phyloP scores from a whole-genome alignment of 345 rosid species.

The Salix dunnii region DNA sequence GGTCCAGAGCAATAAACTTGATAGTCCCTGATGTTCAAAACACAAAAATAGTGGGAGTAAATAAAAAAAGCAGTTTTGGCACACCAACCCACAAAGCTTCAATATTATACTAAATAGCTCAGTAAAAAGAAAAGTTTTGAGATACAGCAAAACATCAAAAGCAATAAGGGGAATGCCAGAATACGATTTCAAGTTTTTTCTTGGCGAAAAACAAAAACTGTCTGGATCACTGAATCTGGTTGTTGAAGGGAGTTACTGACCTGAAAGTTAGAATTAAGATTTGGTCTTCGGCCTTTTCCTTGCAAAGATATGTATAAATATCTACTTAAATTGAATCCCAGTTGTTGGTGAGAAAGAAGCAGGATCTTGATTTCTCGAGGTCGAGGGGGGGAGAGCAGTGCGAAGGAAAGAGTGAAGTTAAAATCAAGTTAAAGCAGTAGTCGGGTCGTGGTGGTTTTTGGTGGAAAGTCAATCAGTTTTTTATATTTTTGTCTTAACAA shows the following conservation, averaged over 20 bases:
- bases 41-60: neutral
- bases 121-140: neutral
- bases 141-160: neutral
- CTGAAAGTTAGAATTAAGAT: neutral
- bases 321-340: neutral
- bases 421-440: neutral
- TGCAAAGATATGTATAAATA: neutral
- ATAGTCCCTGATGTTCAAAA: conserved; percentile 19
- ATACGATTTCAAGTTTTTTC: neutral
- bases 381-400: neutral
- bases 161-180: neutral
- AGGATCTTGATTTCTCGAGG: neutral
- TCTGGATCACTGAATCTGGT: neutral
- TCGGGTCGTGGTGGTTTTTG: neutral
- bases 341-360: neutral
- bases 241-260: conserved; percentile 7
- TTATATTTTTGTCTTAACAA: neutral
- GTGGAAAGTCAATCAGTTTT: conserved; percentile 6
- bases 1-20: conserved; percentile 17
- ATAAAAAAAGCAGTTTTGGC: conserved; percentile 4
- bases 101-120: neutral
- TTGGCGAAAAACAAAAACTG: neutral
- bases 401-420: conserved; percentile 7
- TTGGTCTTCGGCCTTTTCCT: neutral
- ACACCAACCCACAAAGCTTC: conserved; percentile 7